These are phyloP conservation scores for Penicillium sp. DNA, from an alignment of 2,329 filamentous ascomycete species.

Conservation along the genomic window DNA sequence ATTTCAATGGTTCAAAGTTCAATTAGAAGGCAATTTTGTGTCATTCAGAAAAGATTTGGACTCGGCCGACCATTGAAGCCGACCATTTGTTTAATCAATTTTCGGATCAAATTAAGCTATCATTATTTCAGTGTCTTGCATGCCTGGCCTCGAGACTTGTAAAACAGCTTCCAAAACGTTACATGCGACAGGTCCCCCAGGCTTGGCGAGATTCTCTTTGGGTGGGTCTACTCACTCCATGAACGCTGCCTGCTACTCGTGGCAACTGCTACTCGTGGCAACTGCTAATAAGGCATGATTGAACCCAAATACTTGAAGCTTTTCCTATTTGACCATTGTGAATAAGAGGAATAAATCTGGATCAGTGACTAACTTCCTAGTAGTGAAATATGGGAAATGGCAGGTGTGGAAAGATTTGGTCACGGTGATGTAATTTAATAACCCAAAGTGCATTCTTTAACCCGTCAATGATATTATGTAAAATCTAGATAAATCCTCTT, in stretches of 20 bases:
- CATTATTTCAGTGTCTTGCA: not conserved
- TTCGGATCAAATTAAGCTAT: not conserved
- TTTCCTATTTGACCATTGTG: not conserved
- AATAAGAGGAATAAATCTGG: not conserved
- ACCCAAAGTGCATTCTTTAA: not conserved
- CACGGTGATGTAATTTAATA: not conserved
- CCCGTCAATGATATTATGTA: not conserved
- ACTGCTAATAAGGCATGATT: not conserved
- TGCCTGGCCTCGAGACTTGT: not conserved
- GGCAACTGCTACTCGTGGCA: not conserved
- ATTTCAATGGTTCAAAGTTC: not conserved
- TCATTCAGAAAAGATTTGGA: not conserved
- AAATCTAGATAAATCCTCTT: not conserved
- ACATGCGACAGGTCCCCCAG: not conserved
- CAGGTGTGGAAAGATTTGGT: not conserved
- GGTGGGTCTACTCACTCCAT: not conserved
- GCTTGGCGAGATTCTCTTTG: not conserved
- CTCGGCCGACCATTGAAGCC: not conserved
- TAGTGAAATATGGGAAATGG: not conserved
- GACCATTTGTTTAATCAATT: not conserved
- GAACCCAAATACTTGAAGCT: not conserved
- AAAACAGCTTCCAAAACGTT: not conserved
- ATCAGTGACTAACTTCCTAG: not conserved
- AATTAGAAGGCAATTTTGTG: not conserved
- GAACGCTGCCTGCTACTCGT: not conserved